Conservation (phyloP, 169 alveolate genomes). For the Babesia sp. region DNA sequence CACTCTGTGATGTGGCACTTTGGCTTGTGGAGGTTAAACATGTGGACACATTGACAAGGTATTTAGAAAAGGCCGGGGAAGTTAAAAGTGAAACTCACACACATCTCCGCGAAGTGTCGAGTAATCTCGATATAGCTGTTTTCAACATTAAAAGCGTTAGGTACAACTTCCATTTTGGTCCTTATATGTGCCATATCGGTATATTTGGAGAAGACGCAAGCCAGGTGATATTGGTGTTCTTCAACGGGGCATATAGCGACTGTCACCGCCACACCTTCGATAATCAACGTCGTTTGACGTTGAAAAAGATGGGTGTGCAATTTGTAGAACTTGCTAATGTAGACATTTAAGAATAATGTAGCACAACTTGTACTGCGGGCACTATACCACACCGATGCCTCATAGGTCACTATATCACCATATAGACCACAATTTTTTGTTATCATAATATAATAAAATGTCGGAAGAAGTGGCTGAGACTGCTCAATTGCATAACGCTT, state of each 20-base stretch:
- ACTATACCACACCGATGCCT: background rate
- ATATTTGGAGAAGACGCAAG: conserved; percentile 1
- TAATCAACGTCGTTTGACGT: conserved; percentile 1
- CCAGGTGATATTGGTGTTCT: background rate
- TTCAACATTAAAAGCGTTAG: conserved; percentile 19
- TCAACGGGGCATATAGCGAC: background rate
- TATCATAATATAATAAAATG: background rate
- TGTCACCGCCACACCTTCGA: background rate
- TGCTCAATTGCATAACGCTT: background rate
- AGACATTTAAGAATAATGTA: background rate
- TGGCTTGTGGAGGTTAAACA: conserved; percentile 28
- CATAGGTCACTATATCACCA: background rate
- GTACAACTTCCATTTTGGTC: conserved; percentile 36
- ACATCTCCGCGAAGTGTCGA: conserved; percentile 4
- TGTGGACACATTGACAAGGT: conserved; percentile 1
- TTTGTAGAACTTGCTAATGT: background rate
- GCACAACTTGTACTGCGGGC: background rate
- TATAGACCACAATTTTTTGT: background rate
- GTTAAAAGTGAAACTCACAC: background rate
- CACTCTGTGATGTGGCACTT: conserved; percentile 18
- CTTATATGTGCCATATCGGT: conserved; percentile 50
- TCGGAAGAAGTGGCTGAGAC: background rate
- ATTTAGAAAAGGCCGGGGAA: conserved; percentile 10
- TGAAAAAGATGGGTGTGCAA: conserved; percentile 18
- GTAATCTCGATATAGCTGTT: background rate